A percentile compares a stretch with the other conserved stretches of the same genome.
phyloP scores from a whole-genome alignment of 1,139 yeast species.

The Komagataea norvegica region DNA sequence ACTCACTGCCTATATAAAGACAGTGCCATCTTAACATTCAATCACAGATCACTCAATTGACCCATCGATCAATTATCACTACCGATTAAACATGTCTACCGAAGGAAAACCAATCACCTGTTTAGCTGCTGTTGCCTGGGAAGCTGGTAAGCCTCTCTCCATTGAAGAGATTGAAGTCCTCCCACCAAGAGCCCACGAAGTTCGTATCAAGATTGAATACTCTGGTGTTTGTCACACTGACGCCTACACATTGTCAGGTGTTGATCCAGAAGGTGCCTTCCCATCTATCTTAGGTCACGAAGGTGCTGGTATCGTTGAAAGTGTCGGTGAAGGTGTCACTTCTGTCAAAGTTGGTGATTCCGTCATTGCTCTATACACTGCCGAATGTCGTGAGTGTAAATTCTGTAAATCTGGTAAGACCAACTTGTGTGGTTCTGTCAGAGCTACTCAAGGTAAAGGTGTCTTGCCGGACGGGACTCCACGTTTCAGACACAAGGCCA shows the following conservation, averaged over 20 bases:
- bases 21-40: not conserved
- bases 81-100: conserved; percentile 29
- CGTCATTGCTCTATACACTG: conserved; percentile 89
- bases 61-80: not conserved
- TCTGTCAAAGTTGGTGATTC: conserved; percentile 84
- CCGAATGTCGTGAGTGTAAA: conserved; percentile 93
- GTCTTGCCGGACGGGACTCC: conserved; percentile 95
- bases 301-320: conserved; percentile 94
- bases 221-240: conserved; percentile 99
- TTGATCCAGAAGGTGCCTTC: conserved; percentile 95
- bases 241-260: conserved; percentile 91
- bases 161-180: conserved; percentile 86
- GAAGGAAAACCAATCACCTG: conserved; percentile 70
- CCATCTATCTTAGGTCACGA: conserved; percentile 93
- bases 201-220: conserved; percentile 78
- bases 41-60: not conserved
- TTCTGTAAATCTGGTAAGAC: conserved; percentile 95
- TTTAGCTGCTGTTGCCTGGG: conserved; percentile 98
- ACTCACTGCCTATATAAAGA: conserved; percentile 1
- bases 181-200: conserved; percentile 96
- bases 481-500: conserved; percentile 64
- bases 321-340: conserved; percentile 89
- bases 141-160: conserved; percentile 77
- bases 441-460: conserved; percentile 90
- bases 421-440: conserved; percentile 84